Conservation (phyloP, 192 early-diverging fungal species). For the Podila epigama region DNA sequence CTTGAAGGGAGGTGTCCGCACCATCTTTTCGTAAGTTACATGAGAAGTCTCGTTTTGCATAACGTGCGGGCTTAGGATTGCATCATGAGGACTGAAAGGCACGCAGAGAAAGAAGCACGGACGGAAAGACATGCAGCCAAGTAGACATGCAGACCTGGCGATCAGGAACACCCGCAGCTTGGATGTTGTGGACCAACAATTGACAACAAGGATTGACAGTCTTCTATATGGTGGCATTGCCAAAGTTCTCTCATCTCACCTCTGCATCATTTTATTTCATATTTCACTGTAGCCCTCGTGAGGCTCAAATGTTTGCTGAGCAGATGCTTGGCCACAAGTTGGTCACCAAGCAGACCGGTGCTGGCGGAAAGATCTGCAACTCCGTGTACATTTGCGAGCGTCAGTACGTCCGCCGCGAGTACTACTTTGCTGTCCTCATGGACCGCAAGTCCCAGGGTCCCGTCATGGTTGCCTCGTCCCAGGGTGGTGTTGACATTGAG, state of each 20-base stretch:
- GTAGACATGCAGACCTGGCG: too few species aligned
- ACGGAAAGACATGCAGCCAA: too few species aligned
- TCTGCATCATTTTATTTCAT: too few species aligned
- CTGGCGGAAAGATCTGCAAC: constrained; percentile 93
- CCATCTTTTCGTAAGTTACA: constrained; percentile 85
- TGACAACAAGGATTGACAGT: too few species aligned
- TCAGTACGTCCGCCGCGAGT: constrained; percentile 95
- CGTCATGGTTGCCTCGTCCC: constrained; percentile 94
- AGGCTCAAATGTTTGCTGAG: constrained; percentile 86
- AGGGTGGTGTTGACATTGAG: constrained; percentile 99
- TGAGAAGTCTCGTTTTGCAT: too few species aligned
- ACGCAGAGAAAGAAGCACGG: too few species aligned
- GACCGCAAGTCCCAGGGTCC: constrained; percentile 95
- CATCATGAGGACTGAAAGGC: too few species aligned
- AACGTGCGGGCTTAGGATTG: too few species aligned
- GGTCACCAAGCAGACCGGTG: constrained; percentile 99
- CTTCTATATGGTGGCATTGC: too few species aligned
- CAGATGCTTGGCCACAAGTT: constrained; percentile 98
- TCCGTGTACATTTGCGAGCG: constrained; percentile 95
- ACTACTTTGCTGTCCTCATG: constrained; percentile 99
- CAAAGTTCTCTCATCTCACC: too few species aligned
- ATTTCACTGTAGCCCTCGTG: constrained; percentile 68
- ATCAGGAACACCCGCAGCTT: too few species aligned
- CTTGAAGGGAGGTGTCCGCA: constrained; percentile 94
- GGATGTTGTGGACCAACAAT: too few species aligned